Conservation (phyloP, 2,329 filamentous ascomycete genomes). For the Penicillium crustosum region DNA sequence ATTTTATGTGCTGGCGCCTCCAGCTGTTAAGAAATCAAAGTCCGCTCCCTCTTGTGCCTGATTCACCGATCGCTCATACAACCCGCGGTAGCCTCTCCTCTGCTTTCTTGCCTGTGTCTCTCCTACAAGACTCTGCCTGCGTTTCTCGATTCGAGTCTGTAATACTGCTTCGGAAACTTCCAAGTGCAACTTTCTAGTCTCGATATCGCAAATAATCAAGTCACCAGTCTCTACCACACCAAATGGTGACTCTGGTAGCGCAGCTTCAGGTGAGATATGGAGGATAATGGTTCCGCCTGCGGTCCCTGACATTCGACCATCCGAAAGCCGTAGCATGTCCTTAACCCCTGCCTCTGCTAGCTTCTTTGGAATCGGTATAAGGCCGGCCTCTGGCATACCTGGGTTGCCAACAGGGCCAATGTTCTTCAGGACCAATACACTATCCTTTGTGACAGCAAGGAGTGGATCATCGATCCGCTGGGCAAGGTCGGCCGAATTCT, state of each 20-base stretch:
- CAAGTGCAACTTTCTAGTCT: conserved; percentile 44
- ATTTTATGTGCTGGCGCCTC: conserved; percentile 13
- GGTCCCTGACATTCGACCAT: conserved; percentile 58
- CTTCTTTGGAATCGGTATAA: conserved; percentile 54
- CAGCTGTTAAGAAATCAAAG: conserved; percentile 40
- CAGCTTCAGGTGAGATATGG: conserved; percentile 55
- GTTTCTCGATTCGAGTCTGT: conserved; percentile 36
- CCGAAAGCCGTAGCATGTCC: conserved; percentile 56
- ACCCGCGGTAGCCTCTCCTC: conserved; percentile 40
- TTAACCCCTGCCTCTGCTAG: conserved; percentile 48
- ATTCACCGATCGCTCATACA: conserved; percentile 46
- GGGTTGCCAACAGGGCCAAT: conserved; percentile 55
- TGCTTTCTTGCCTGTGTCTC: conserved; percentile 26
- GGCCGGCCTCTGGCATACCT: conserved; percentile 55
- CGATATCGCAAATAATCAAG: conserved; percentile 48
- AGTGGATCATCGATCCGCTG: conserved; percentile 48
- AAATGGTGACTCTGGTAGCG: conserved; percentile 48
- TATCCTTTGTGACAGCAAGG: conserved; percentile 46
- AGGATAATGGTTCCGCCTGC: conserved; percentile 57
- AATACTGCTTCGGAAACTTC: conserved; percentile 47
- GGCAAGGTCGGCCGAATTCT: conserved; percentile 49
- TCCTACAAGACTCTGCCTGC: conserved; percentile 20
- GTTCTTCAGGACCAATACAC: conserved; percentile 50
- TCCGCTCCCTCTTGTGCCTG: conserved; percentile 45
- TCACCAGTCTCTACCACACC: conserved; percentile 52